A percentile compares a stretch with the other conserved stretches of the same genome.
Conservation (phyloP, 257 asterid species). For the Asclepias syriaca region DNA sequence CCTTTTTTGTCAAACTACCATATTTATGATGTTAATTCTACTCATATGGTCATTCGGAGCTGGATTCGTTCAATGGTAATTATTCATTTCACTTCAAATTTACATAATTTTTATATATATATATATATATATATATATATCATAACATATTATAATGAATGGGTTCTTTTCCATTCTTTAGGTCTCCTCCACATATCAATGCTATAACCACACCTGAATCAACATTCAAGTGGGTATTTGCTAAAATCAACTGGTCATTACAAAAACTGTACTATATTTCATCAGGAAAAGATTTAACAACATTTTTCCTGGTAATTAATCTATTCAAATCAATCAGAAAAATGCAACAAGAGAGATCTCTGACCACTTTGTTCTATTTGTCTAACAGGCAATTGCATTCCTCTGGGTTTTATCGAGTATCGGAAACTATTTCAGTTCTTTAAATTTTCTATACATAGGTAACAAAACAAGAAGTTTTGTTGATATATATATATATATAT, state of each 20-base stretch:
- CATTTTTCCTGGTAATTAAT: conserved; percentile 51
- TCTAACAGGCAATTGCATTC: conserved; percentile 38
- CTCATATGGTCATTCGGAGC: conserved; percentile 70
- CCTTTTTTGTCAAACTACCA: conserved; percentile 49
- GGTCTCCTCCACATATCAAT: conserved; percentile 59
- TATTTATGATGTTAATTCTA: conserved; percentile 42
- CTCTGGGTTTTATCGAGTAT: conserved; percentile 64
- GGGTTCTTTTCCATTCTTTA: conserved; percentile 6
- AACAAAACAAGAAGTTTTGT: neutral
- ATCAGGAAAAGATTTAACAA: conserved; percentile 67
- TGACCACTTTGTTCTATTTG: no score
- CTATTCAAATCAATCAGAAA: no score
- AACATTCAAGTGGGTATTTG: conserved; percentile 52
- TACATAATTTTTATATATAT: no score
- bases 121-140: no score
- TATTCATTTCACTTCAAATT: neutral
- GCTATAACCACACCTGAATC: conserved; percentile 54
- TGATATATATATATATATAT: no score
- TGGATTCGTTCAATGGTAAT: conserved; percentile 48
- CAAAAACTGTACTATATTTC: conserved; percentile 49
- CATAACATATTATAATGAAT: neutral
- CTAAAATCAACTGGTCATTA: conserved; percentile 40
- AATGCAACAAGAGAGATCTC: no score
- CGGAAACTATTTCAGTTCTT: conserved; percentile 63
- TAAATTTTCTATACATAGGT: conserved; percentile 64